Percentiles rank a stretch among this genome's conserved stretches.
phyloP scores from a whole-genome alignment of 2,329 filamentous ascomycete species.

The Cordyceps farinosa region DNA sequence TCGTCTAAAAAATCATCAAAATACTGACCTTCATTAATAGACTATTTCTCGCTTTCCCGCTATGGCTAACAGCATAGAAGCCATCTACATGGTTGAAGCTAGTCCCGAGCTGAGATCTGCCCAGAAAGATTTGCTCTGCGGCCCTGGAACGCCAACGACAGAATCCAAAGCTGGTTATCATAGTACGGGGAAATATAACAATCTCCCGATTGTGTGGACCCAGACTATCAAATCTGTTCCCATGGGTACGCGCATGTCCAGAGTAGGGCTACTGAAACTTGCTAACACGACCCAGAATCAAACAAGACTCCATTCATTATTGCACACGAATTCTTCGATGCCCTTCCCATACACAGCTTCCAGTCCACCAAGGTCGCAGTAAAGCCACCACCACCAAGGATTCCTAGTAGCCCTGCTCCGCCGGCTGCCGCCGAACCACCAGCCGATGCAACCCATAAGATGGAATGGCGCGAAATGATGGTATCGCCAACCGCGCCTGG shows the following conservation, averaged over 20 bases:
- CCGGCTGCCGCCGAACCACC: slow-evolving; percentile 39
- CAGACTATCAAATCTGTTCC: slow-evolving; percentile 85
- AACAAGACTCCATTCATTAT: slow-evolving; percentile 85
- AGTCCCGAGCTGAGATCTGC: slow-evolving; percentile 71
- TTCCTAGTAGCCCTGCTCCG: slow-evolving; percentile 33
- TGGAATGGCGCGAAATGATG: slow-evolving; percentile 79
- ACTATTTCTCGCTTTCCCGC: slow-evolving; percentile 80
- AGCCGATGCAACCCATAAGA: slow-evolving; percentile 32
- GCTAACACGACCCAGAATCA: slow-evolving; percentile 42
- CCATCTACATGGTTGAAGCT: slow-evolving; percentile 94
- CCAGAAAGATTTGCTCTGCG: slow-evolving; percentile 81
- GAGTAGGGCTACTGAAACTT: not conserved
- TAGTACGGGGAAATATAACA: slow-evolving; percentile 71
- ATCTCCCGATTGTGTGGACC: slow-evolving; percentile 79
- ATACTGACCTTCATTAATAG: slow-evolving; percentile 40
- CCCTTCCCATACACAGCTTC: slow-evolving; percentile 92
- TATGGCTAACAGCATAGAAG: slow-evolving; percentile 72
- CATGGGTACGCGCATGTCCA: slow-evolving; percentile 45
- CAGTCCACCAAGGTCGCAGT: slow-evolving; percentile 59
- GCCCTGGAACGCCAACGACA: slow-evolving; percentile 60
- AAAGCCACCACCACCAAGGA: slow-evolving; percentile 20
- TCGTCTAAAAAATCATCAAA: not conserved
- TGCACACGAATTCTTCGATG: slow-evolving; percentile 98
- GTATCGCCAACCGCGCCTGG: slow-evolving; percentile 63
- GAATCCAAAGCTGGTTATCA: slow-evolving; percentile 71